Conservation (phyloP, 1,139 yeast species). For the Taphrina betulina region DNA sequence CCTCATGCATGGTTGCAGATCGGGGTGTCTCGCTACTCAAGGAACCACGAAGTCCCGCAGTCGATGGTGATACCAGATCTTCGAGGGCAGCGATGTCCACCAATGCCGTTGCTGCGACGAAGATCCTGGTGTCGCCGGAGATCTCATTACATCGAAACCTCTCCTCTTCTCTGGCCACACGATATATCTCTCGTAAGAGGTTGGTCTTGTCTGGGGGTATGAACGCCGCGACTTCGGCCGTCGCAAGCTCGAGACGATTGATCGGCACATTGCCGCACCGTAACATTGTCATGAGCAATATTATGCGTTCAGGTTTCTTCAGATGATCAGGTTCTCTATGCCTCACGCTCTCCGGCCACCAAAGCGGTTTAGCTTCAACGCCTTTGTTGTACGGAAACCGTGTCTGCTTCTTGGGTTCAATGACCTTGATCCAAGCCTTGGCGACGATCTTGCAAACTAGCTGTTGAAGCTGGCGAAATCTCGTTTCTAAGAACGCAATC, state of each 20-base stretch:
- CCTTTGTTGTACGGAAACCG: conserved; percentile 61
- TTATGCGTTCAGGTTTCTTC: conserved; percentile 56
- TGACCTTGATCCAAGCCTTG: conserved; percentile 63
- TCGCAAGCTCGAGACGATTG: conserved; percentile 41
- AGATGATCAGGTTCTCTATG: conserved; percentile 73
- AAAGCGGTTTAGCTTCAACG: conserved; percentile 53
- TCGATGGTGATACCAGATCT: conserved; percentile 8
- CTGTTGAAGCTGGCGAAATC: conserved; percentile 50
- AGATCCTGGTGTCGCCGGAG: conserved; percentile 15
- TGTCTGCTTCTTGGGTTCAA: conserved; percentile 70
- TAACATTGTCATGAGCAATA: conserved; percentile 51
- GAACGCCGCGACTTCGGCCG: conserved; percentile 36
- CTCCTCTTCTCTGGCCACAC: conserved; percentile 40
- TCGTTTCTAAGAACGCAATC: conserved; percentile 35
- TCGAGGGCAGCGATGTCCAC: conserved; percentile 2
- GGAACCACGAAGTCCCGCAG: neutral
- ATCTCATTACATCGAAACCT: conserved; percentile 26
- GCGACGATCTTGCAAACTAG: conserved; percentile 61
- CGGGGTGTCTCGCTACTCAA: neutral
- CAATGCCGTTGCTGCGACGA: conserved; percentile 21
- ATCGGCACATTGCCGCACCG: conserved; percentile 43
- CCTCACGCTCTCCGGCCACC: conserved; percentile 67
- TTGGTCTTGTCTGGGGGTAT: conserved; percentile 38
- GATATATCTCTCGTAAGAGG: conserved; percentile 43
- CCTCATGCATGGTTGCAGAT: neutral